Percentiles rank a stretch among this genome's conserved stretches.
phyloP scores from a whole-genome alignment of 202 grass and related monocot genomes.

The Panicum virgatum region DNA sequence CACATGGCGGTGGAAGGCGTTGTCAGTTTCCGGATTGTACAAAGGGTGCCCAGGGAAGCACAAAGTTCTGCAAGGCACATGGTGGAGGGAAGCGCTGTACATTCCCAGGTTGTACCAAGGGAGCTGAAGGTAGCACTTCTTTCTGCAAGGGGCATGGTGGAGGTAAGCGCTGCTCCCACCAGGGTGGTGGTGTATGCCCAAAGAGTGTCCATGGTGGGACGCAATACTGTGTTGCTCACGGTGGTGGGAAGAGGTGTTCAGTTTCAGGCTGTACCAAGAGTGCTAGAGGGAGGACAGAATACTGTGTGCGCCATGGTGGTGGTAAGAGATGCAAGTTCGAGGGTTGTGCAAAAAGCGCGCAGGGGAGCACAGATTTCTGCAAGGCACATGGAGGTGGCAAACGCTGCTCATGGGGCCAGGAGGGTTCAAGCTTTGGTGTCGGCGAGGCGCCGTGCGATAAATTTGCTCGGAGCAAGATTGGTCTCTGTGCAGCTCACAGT shows the following conservation, averaged over 20 bases:
- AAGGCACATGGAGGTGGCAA: constrained; percentile 74
- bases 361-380: constrained; percentile 80
- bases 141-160: constrained; percentile 78
- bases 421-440: constrained; percentile 28
- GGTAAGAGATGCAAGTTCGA: constrained; percentile 62
- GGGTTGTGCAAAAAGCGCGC: constrained; percentile 69
- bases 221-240: constrained; percentile 69
- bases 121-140: constrained; percentile 77
- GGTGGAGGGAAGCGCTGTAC: constrained; percentile 82
- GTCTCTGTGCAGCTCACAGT: constrained; percentile 59
- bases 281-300: constrained; percentile 67
- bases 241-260: constrained; percentile 67
- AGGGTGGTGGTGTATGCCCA: constrained; percentile 68
- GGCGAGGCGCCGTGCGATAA: constrained; percentile 47
- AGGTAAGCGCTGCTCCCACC: constrained; percentile 71
- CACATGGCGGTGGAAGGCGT: constrained; percentile 67
- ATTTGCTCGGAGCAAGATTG: constrained; percentile 60
- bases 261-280: constrained; percentile 65
- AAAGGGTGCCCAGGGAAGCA: constrained; percentile 84
- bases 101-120: constrained; percentile 65
- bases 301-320: constrained; percentile 72
- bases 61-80: constrained; percentile 77
- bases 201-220: constrained; percentile 76
- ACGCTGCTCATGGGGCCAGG: constrained; percentile 56
- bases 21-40: constrained; percentile 64